Percentiles rank a stretch among this genome's conserved stretches.
Evolutionary conservation across 2,329 filamentous ascomycete species (phyloP).

Genomic region (Westerdykella aurantiaca): DNA sequence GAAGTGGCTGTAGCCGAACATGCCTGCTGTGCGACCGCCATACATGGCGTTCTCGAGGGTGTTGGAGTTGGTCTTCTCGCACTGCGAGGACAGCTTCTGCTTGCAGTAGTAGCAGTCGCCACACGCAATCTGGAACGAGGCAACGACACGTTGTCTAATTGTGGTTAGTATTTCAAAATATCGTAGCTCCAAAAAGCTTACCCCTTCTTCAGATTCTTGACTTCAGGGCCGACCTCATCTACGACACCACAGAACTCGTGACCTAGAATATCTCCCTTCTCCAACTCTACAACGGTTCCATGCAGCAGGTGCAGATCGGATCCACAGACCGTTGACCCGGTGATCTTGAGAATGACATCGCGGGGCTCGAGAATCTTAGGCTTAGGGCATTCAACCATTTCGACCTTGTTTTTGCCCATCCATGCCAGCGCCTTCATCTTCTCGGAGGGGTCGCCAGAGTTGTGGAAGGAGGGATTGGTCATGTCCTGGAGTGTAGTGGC

Average conservation of each 20-base stretch:
- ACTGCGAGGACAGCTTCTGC: constrained; percentile 71
- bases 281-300: constrained; percentile 43
- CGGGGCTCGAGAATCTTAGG: constrained; percentile 66
- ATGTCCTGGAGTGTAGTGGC: constrained; percentile 64
- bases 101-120: constrained; percentile 69
- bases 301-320: constrained; percentile 56
- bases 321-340: constrained; percentile 57
- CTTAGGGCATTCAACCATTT: constrained; percentile 62
- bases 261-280: constrained; percentile 49
- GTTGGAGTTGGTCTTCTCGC: constrained; percentile 73
- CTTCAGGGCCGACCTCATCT: constrained; percentile 40
- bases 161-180: constrained; percentile 14
- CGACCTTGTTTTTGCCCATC: constrained; percentile 74
- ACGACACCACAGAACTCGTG: constrained; percentile 51
- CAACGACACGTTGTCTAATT: constrained; percentile 60
- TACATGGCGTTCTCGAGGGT: constrained; percentile 69
- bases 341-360: constrained; percentile 78
- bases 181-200: constrained; percentile 9
- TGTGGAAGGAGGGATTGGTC: constrained; percentile 50
- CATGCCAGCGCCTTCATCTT: constrained; percentile 77
- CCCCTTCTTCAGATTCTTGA: constrained; percentile 42
- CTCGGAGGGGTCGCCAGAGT: constrained; percentile 46
- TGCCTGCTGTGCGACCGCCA: constrained; percentile 66
- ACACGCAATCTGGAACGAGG: constrained; percentile 77
- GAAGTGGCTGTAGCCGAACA: constrained; percentile 59